Base-by-base conservation (phyloP, 2,329 filamentous ascomycete genomes). In the Clonostachys byssicola region DNA sequence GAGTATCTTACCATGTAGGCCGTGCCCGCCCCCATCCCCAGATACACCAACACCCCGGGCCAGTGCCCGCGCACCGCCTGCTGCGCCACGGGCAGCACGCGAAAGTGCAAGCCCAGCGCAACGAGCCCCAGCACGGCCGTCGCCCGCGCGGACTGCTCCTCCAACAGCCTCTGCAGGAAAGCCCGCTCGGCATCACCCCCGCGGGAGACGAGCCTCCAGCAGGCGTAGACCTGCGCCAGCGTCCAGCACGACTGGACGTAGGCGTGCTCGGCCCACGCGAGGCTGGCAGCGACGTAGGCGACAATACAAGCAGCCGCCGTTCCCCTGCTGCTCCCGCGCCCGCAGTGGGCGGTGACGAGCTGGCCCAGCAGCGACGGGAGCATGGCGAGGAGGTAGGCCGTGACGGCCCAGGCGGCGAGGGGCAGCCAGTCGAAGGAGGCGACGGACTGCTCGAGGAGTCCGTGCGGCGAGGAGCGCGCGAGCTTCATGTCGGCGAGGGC, bases 401-500 rank as follows among this genome's bases (percentile, higher is more conserved):
- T 20, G 4, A 20, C 40, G 23, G 38, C 34, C 51, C 51, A 56
- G 18, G 14, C 14, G 7, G n/a, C 30, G 3, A 51, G 51, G 5
- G 53, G 56, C 1, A 48, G 12, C 12, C 52, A 54, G 4, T 20
- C 12, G 13, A 40, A 44, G 13, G 20, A 35, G 12, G 13, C 50
- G 33, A 64, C 49, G 35, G 56, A 53, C 20, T 56, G 54, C 18
- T 56, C 56, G 14, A 71, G 44, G 40, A 69, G 67, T 7, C 63
- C 54, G 47, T 64, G 64, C 6, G 67, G 69, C 33, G 63, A 62
- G 13, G 52, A 59, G 6, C 54, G 54, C n/a, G 62, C 68, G 40
- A 65, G 55, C 46, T 65, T 69, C 52, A 70, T 60, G 49, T 57
- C 56, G 30, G 61, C 64, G 46, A 64, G 55, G 12, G 65, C 65